Evolutionary conservation across 106 monocot species (phyloP).

Genomic region (Dioscorea dumetorum): DNA sequence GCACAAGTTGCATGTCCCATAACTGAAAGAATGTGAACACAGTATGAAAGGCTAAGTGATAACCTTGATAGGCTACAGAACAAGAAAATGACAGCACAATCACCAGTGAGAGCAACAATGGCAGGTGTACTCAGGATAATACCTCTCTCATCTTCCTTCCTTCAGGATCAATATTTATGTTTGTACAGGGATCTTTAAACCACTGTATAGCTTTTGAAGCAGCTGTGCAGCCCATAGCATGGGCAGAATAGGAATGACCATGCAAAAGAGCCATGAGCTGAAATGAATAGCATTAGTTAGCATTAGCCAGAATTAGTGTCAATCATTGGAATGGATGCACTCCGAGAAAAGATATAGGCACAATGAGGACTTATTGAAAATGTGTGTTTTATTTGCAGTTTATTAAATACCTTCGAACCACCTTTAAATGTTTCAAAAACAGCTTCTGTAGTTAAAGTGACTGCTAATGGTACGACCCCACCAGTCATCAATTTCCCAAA

Average conservation of each 20-base stretch:
- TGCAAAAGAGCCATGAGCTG: slow-evolving; percentile 84
- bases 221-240: slow-evolving; percentile 84
- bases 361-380: too few relatives aligned
- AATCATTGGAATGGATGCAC: slow-evolving; percentile 5
- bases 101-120: too few relatives aligned
- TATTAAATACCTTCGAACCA: slow-evolving; percentile 67
- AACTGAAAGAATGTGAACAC: slow-evolving; percentile 41
- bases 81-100: too few relatives aligned
- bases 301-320: slow-evolving; percentile 6
- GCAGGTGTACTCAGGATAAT: neutral
- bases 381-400: too few relatives aligned
- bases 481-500: slow-evolving; percentile 92
- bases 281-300: slow-evolving; percentile 1
- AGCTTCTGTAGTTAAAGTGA: slow-evolving; percentile 74
- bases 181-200: slow-evolving; percentile 70
- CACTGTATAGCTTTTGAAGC: slow-evolving; percentile 76
- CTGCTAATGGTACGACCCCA: slow-evolving; percentile 87
- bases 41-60: neutral
- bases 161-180: slow-evolving; percentile 45
- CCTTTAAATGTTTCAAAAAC: slow-evolving; percentile 74
- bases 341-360: too few relatives aligned
- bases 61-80: too few relatives aligned
- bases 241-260: slow-evolving; percentile 93
- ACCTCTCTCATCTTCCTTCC: slow-evolving; percentile 73
- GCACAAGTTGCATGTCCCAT: slow-evolving; percentile 66